Evolutionary conservation across 2,329 filamentous ascomycete genomes (phyloP).

Genomic region (Colletotrichum sansevieriae): DNA sequence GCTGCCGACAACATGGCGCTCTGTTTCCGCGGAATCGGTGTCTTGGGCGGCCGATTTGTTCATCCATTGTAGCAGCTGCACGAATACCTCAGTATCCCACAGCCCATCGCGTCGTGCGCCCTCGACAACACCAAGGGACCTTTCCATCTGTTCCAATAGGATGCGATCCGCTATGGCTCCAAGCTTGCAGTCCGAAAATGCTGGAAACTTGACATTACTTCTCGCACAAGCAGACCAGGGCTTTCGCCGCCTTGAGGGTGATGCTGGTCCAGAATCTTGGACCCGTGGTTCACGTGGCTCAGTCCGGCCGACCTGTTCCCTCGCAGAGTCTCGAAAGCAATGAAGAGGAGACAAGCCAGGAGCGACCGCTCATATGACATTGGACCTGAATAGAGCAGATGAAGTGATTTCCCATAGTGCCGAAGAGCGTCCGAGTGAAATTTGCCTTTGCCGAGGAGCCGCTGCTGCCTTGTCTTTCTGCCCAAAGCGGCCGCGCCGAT

Average conservation of each 20-base stretch:
- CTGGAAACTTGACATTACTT: slow-evolving; percentile 15
- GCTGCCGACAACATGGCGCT: neutral
- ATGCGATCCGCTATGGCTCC: slow-evolving; percentile 13
- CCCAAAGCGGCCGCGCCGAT: slow-evolving; percentile 49
- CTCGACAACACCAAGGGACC: slow-evolving; percentile 34
- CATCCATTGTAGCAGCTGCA: slow-evolving; percentile 19
- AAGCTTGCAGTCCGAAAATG: slow-evolving; percentile 14
- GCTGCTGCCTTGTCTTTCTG: slow-evolving; percentile 16
- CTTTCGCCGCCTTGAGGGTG: neutral
- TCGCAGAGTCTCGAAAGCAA: slow-evolving; percentile 56
- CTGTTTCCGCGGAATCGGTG: neutral
- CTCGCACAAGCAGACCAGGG: neutral
- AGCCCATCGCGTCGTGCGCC: slow-evolving; percentile 52
- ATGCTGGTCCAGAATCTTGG: slow-evolving; percentile 14
- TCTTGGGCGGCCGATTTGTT: neutral
- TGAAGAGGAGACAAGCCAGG: slow-evolving; percentile 55
- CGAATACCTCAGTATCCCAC: slow-evolving; percentile 56
- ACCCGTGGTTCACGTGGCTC: slow-evolving; percentile 55
- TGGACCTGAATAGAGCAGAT: slow-evolving; percentile 49
- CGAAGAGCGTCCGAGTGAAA: slow-evolving; percentile 53
- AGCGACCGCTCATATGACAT: slow-evolving; percentile 49
- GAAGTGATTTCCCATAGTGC: slow-evolving; percentile 56
- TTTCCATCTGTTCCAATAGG: neutral
- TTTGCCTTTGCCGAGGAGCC: slow-evolving; percentile 14
- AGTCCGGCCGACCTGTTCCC: slow-evolving; percentile 55